Evolutionary conservation across 345 rosid species (phyloP).

Genomic region (Triadica sebifera): DNA sequence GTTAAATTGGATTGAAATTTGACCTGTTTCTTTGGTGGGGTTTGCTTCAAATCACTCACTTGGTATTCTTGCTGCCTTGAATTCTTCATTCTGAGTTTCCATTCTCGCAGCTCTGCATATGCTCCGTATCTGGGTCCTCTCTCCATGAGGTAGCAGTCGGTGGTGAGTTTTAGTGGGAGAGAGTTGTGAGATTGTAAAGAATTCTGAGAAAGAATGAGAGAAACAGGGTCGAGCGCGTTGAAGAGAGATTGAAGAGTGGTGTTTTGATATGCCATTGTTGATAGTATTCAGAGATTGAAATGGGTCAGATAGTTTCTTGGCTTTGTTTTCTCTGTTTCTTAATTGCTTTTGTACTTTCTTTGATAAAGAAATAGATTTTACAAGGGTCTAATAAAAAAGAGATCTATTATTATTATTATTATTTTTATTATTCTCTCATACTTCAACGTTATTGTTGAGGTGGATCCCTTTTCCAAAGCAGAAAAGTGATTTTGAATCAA

Average conservation of each 20-base stretch:
- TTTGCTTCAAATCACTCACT: conserved; percentile 32
- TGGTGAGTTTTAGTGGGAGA: conserved; percentile 46
- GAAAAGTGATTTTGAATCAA: too few species aligned
- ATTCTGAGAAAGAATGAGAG: conserved; percentile 66
- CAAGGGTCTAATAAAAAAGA: conserved; percentile 49
- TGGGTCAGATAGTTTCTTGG: neutral
- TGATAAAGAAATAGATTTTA: conserved; percentile 21
- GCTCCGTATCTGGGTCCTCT: conserved; percentile 81
- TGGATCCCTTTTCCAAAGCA: conserved; percentile 35
- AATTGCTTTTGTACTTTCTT: conserved; percentile 17
- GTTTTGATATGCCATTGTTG: conserved; percentile 39
- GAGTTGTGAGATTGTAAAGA: conserved; percentile 36
- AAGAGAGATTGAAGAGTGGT: conserved; percentile 35
- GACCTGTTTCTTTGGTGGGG: conserved; percentile 61
- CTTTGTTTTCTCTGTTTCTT: conserved; percentile 6
- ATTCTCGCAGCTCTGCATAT: conserved; percentile 70
- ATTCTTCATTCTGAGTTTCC: conserved; percentile 48
- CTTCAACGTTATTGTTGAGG: conserved; percentile 38
- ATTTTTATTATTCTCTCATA: too few species aligned
- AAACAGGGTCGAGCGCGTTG: conserved; percentile 51
- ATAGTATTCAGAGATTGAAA: conserved; percentile 13
- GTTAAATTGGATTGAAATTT: conserved; percentile 42
- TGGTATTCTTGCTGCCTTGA: conserved; percentile 32
- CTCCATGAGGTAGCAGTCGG: conserved; percentile 50
- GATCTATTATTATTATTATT: neutral